Evolutionary conservation across 1,139 yeast genomes (phyloP).

Genomic region (Magnusiomyces tetraspermus): DNA sequence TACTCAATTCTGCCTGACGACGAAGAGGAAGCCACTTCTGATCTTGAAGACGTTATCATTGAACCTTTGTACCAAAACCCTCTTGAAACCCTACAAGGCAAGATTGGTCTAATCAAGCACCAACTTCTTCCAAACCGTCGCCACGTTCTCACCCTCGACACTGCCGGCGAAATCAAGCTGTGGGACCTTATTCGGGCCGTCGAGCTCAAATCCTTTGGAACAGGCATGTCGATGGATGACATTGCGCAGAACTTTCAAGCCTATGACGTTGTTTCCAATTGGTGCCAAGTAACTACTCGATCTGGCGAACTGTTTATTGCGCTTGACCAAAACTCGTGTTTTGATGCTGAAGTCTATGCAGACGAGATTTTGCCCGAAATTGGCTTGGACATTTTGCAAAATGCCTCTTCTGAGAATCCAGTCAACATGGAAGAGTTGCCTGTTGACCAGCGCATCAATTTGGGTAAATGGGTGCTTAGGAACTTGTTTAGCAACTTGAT

Average conservation of each 20-base stretch:
- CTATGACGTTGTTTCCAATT: constrained; percentile 49
- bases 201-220: constrained; percentile 41
- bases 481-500: constrained; percentile 30
- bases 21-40: constrained; percentile 8
- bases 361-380: constrained; percentile 45
- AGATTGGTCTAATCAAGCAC: constrained; percentile 53
- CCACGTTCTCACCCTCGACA: constrained; percentile 67
- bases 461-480: constrained; percentile 35
- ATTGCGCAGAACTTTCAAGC: constrained; percentile 58
- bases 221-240: constrained; percentile 43
- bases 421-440: constrained; percentile 23
- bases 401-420: constrained; percentile 12
- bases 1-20: constrained; percentile 9
- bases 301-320: constrained; percentile 75
- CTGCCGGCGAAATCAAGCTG: constrained; percentile 62
- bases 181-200: constrained; percentile 65
- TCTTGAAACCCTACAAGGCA: constrained; percentile 43
- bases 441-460: constrained; percentile 35
- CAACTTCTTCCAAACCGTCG: constrained; percentile 71
- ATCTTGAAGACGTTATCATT: constrained; percentile 8
- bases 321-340: constrained; percentile 42
- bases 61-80: constrained; percentile 29
- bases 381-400: constrained; percentile 11
- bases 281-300: constrained; percentile 86
- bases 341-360: constrained; percentile 68